Conservation (phyloP, 2,329 filamentous ascomycete species). For the Hypoxylon sp. region DNA sequence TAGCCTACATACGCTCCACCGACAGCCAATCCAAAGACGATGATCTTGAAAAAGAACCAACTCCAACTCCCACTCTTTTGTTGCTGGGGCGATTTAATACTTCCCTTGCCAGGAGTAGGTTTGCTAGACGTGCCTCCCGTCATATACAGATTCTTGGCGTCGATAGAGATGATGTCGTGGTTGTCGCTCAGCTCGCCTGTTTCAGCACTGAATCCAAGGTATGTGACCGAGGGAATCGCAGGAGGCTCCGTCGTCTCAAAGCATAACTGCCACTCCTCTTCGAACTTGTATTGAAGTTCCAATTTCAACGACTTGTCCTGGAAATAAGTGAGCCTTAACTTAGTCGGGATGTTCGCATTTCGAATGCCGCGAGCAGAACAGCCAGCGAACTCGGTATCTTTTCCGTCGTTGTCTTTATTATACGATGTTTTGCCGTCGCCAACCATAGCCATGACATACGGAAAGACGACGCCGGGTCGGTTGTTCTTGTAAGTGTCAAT, state of each 20-base stretch:
- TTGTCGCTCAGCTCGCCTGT: conserved; percentile 97
- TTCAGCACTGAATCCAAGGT: conserved; percentile 85
- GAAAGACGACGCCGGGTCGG: conserved; percentile 93
- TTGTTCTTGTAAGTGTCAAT: conserved; percentile 99
- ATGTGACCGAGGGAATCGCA: conserved; percentile 81
- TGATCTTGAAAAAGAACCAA: conserved; percentile 81
- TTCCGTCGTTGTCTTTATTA: conserved; percentile 95
- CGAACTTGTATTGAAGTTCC: conserved; percentile 93
- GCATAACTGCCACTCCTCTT: conserved; percentile 89
- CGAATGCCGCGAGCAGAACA: conserved; percentile 95
- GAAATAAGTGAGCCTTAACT: conserved; percentile 92
- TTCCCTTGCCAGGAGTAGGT: conserved; percentile 57
- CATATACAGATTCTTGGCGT: conserved; percentile 89
- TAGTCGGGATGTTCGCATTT: conserved; percentile 82
- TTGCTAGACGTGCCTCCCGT: conserved; percentile 62
- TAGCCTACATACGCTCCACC: conserved; percentile 87
- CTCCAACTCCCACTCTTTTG: conserved; percentile 67
- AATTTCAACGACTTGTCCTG: conserved; percentile 92
- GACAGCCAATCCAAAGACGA: conserved; percentile 78
- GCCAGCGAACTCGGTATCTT: conserved; percentile 90
- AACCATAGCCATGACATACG: conserved; percentile 98
- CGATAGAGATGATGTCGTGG: conserved; percentile 93
- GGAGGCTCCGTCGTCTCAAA: conserved; percentile 80
- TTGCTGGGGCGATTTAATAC: conserved; percentile 55
- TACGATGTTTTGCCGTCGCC: conserved; percentile 91